phyloP scores from a whole-genome alignment of 345 rosid genomes.

The Corchorus capsularis region DNA sequence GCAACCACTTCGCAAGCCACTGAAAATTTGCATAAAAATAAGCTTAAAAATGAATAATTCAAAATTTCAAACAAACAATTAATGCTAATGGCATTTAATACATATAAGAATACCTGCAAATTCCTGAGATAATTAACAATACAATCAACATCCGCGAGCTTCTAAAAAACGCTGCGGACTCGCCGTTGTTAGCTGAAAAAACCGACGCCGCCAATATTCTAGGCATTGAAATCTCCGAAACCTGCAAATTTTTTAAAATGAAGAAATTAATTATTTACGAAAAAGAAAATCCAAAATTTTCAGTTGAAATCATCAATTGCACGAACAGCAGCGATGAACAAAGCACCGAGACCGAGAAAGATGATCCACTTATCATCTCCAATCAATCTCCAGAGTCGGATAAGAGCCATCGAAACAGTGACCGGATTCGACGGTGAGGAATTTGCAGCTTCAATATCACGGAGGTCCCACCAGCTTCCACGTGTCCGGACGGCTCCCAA shows the following conservation, averaged over 20 bases:
- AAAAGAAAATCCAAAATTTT: neutral
- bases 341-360: constrained; percentile 39
- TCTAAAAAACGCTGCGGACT: constrained; percentile 30
- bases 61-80: neutral
- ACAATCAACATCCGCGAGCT: constrained; percentile 34
- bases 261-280: neutral
- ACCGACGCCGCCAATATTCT: constrained; percentile 47
- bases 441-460: constrained; percentile 16
- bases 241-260: constrained; percentile 24
- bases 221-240: constrained; percentile 57
- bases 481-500: constrained; percentile 14
- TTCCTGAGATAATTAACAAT: constrained; percentile 48
- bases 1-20: constrained; percentile 57
- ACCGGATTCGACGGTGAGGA: constrained; percentile 22
- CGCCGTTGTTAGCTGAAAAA: constrained; percentile 46
- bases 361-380: constrained; percentile 44
- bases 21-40: constrained; percentile 23
- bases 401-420: constrained; percentile 36
- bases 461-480: constrained; percentile 43
- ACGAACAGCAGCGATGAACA: constrained; percentile 47
- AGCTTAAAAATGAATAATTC: neutral
- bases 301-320: neutral
- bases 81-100: neutral
- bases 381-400: constrained; percentile 46
- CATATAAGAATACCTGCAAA: constrained; percentile 39